Conservation (phyloP, 2,329 filamentous ascomycete species). For the Arthrinium phaeospermum region DNA sequence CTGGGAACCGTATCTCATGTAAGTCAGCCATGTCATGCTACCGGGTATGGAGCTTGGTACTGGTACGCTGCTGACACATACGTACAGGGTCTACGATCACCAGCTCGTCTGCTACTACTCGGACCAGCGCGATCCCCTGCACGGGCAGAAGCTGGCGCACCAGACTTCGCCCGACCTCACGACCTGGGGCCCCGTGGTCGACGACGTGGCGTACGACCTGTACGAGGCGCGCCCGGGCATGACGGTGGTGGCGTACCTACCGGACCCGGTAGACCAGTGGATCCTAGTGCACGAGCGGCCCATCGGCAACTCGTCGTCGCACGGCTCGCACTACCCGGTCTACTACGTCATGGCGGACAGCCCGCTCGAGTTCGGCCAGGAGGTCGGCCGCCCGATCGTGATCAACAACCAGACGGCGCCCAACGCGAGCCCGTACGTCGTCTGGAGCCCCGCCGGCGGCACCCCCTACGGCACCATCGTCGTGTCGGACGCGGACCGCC, state of each 20-base stretch:
- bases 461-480: slow-evolving; percentile 49
- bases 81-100: slow-evolving; percentile 55
- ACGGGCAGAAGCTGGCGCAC: slow-evolving; percentile 73
- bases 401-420: slow-evolving; percentile 39
- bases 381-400: slow-evolving; percentile 39
- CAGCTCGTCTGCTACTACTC: slow-evolving; percentile 71
- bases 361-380: slow-evolving; percentile 45
- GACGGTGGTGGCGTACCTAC: slow-evolving; percentile 63
- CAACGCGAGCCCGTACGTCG: slow-evolving; percentile 48
- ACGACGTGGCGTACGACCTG: slow-evolving; percentile 64
- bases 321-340: slow-evolving; percentile 47
- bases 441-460: slow-evolving; percentile 51
- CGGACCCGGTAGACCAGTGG: slow-evolving; percentile 58
- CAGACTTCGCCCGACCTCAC: slow-evolving; percentile 64
- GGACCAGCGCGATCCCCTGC: slow-evolving; percentile 67
- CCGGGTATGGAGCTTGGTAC: not conserved
- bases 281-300: slow-evolving; percentile 55
- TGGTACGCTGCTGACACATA: not conserved
- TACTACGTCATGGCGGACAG: slow-evolving; percentile 50
- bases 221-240: slow-evolving; percentile 72
- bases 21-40: slow-evolving; percentile 20
- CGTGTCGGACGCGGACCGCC: slow-evolving; percentile 45
- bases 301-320: slow-evolving; percentile 34
- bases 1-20: slow-evolving; percentile 72
- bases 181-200: slow-evolving; percentile 62